Evolutionary conservation across 331 rosid genomes (phyloP), one percentile per base, ranked within the genome.

Genomic region (Quercus tomentella): DNA sequence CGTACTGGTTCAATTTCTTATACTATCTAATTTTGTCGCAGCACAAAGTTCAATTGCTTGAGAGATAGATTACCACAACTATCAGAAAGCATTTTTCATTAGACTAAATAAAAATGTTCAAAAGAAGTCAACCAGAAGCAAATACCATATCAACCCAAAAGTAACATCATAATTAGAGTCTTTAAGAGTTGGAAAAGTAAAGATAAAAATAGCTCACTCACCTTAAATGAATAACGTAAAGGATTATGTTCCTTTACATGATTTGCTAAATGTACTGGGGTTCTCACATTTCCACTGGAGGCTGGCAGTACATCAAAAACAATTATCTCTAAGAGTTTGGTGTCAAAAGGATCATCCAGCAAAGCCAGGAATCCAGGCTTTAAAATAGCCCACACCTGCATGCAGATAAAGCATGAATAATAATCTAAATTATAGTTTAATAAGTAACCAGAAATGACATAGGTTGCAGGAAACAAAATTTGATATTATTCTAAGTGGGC

Each of bases 341-440:
- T 84, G 86, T 89, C 97, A 84, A 89, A 88, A 70, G 97, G 98
- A 87, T 93, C 91, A 12, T 93, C 94, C 88, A 96, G 88, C 84
- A 96, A 89, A 80, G 99, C 99, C 80, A 96, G 86, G 82, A 96
- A 96, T 67, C 99, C 99, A 76, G 96, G 98, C 83, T 96, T 96
- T 66, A 96, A 71, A 73, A 96, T 93, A 37, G 98, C 97, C 99
- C 99, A 96, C 76, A 96, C 98, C 97, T 96, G 89, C 77, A 84
- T 30, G 63, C 4, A 74, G 74, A 70, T 87, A 79, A 75, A 56
- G 51, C 62, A 71, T 63, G 57, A n/a, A n/a, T 66, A 56, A 31
- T 9, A 14, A 67, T 35, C 1, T 9, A 35, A 8, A 11, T 6
- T 20, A 8, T 12, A 28, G 14, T 33, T 35, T 67, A 4, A 69